Base-by-base conservation (phyloP, 1,284 basidiomycete genomes). In the Tilletia setariae region DNA sequence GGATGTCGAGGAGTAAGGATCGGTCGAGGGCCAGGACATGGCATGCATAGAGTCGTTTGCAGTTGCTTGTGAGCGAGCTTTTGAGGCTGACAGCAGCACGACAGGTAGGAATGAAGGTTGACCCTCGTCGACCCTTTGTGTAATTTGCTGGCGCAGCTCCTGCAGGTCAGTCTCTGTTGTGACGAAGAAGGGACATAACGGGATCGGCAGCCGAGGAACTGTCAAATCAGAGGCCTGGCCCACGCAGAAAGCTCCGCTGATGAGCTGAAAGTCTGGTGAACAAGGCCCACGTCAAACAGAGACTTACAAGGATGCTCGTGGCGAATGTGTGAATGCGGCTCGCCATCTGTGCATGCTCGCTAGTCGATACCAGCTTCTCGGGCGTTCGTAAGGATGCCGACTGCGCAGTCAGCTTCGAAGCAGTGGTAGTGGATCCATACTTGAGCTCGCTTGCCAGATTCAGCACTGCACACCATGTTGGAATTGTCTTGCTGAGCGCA, bases 381-480 rank as follows among this genome's bases (percentile, higher is more conserved):
- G 90, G 87, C 0, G 90, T 91, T 76, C 89, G 89, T 2, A 93
- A 84, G 42, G 53, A 56, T 8, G 8, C 56, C 25, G 28, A 42
- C 23, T 74, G 67, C n/a, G 68, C 59, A 42, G 75, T 68, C 30
- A 80, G 68, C 68, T 65, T 47, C 70, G 74, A 28, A 76, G 76
- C 67, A 74, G 84, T 62, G 76, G 77, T 67, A 73, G 84, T 61
- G 80, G 83, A 62, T 80, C 76, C 19, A 76, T 70, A 61, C 13
- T 66, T 68, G 16, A 90, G 75, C 0, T 70, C 66, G 19, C 65
- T 28, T 2, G 92, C 92, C 8, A 88, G 86, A 78, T 97, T 98
- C 74, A 98, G 85, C 1, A 95, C 92, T 1, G 91, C 86, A 81
- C 95, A 98, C 95, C 95, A 98, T 61, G 94, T 91, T 0, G 95